Evolutionary conservation across 495 filamentous ascomycete species (phyloP), one percentile per base, ranked within the genome.

Genomic region (Tirmania nivea): DNA sequence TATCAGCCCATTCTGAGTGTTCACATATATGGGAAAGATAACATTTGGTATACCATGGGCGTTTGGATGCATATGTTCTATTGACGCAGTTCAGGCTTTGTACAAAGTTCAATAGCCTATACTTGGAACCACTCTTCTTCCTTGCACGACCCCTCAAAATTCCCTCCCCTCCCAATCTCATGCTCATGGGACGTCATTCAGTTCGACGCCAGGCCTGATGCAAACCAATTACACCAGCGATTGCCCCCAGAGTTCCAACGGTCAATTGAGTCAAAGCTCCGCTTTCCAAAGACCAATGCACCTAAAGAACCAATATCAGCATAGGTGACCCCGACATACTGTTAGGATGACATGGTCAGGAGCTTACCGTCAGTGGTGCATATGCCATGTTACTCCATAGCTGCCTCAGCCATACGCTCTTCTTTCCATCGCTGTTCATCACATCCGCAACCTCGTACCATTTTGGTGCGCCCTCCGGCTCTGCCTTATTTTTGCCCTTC

Each of bases 231-330:
- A 79, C 61, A 0, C 82, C 81, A 0, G 78, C 79, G 42, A 87
- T 65, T 52, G 66, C 74, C 12, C 78, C 83, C 34, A 87, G 69
- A 52, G 78, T 63, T 0, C 79, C 83, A 36, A 93, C 69, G 52
- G 67, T 67, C 35, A 67, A 61, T 48, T 82, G 78, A 52, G 69
- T 66, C 50, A 84, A 63, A 11, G 78, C 60, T 0, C 86, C 86
- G 54, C 77, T 69, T 65, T 84, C 80, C 16, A 79, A 61, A 61
- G 83, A 83, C 83, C 84, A 94, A 70, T 94, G 89, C 31, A 93
- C 54, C 62, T 64, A 53, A 31, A 31, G 25, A 5, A 31, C 25
- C 25, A 8, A 45, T 14, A 45, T 45, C 39, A 14, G 39, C 12
- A 14, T 14, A 19, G 12, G 12, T 45, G 2, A 3, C 17, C 14